Evolutionary conservation across 164 flowering plant species (phyloP).

Genomic region (Saururus chinensis): DNA sequence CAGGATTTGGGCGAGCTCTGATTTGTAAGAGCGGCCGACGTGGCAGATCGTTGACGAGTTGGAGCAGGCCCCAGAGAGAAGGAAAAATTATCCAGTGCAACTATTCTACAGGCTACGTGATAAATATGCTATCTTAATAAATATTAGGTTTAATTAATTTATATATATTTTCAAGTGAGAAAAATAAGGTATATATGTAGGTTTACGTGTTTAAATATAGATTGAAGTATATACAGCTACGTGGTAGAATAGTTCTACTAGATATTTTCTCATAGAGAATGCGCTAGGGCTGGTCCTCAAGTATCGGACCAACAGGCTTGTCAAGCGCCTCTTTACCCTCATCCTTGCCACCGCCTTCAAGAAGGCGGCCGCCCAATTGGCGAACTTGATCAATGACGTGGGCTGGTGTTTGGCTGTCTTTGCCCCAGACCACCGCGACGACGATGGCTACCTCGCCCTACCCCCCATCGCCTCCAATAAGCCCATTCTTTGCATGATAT

Average conservation of each 20-base stretch:
- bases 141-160: no score
- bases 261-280: no score
- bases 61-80: slow-evolving; percentile 65
- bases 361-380: slow-evolving; percentile 52
- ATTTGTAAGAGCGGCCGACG: slow-evolving; percentile 78
- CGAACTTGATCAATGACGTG: slow-evolving; percentile 76
- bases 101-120: no score
- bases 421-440: slow-evolving; percentile 39
- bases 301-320: slow-evolving; percentile 42
- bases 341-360: slow-evolving; percentile 64
- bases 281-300: slow-evolving; percentile 51
- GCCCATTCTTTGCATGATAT: slow-evolving; percentile 75
- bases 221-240: no score
- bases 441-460: slow-evolving; percentile 59
- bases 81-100: no score
- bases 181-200: no score
- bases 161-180: no score
- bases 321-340: slow-evolving; percentile 69
- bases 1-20: slow-evolving; percentile 53
- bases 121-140: no score
- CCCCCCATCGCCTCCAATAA: slow-evolving; percentile 95
- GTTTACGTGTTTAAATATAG: no score
- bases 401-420: slow-evolving; percentile 83
- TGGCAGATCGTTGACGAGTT: slow-evolving; percentile 79
- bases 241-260: no score